Evolutionary conservation across 139 green algal species (phyloP).

Genomic region (Auxenochlorella pyrenoidosa): DNA sequence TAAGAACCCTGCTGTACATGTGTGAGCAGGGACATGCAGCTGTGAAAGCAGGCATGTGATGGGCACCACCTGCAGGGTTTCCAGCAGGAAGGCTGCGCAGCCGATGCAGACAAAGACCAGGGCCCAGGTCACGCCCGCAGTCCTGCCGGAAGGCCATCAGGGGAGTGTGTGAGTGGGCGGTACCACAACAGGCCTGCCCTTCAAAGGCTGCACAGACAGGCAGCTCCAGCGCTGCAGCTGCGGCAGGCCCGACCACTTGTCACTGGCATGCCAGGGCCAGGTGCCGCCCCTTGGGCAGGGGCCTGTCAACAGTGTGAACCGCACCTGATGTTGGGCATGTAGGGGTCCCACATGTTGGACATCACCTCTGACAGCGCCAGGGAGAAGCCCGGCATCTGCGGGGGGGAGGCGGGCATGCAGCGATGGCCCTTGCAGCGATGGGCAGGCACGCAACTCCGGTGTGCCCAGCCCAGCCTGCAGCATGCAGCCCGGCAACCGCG

Average conservation of each 20-base stretch:
- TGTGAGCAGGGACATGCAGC: neutral
- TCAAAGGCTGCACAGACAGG: neutral
- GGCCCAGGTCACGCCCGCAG: conserved; percentile 58
- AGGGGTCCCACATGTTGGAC: neutral
- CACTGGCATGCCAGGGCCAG: no score
- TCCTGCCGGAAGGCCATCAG: neutral
- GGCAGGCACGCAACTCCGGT: no score
- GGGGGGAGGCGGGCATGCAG: neutral
- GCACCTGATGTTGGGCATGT: neutral
- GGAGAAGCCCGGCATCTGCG: conserved; percentile 30
- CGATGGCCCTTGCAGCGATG: no score
- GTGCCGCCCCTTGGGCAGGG: no score
- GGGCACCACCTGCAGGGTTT: neutral
- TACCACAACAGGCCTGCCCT: neutral
- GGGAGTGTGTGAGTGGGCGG: neutral
- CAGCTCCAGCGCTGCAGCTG: neutral
- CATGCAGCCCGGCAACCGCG: no score
- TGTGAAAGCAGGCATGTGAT: neutral
- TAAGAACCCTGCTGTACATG: neutral
- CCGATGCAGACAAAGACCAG: conserved; percentile 75
- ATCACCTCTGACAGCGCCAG: conserved; percentile 15
- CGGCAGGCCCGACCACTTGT: no score
- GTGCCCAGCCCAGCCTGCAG: no score
- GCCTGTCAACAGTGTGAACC: neutral
- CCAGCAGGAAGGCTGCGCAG: conserved; percentile 46